Conservation (phyloP, 345 rosid genomes). For the Populus alba region DNA sequence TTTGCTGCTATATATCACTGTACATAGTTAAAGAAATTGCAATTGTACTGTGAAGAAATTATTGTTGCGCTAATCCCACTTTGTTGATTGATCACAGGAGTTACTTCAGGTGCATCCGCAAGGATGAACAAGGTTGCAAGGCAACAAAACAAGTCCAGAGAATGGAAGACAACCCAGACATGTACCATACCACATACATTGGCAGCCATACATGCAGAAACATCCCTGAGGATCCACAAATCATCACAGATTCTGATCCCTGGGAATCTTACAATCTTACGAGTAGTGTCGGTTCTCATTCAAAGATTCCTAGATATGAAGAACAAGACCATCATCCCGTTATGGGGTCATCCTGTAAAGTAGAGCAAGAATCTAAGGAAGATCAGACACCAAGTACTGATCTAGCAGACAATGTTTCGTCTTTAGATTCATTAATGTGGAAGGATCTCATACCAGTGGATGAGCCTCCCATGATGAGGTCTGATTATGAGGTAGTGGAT, state of each 20-base stretch:
- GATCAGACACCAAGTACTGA: constrained; percentile 8
- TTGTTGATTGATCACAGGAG: constrained; percentile 45
- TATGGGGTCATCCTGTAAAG: too few relatives aligned
- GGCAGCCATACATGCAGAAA: constrained; percentile 64
- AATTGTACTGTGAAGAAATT: too few relatives aligned
- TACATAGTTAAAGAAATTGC: too few relatives aligned
- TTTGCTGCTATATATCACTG: too few relatives aligned
- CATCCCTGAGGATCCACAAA: constrained; percentile 11
- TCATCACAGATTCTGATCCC: constrained; percentile 14
- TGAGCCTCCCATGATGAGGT: constrained; percentile 1
- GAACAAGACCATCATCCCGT: too few relatives aligned
- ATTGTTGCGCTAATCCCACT: not conserved
- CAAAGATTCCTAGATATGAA: not conserved
- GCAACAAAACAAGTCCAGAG: constrained; percentile 86
- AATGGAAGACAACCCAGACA: constrained; percentile 43
- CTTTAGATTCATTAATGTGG: constrained; percentile 23
- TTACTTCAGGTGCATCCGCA: constrained; percentile 81
- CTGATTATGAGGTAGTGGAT: not conserved
- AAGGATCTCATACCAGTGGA: constrained; percentile 21
- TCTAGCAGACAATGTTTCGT: constrained; percentile 7
- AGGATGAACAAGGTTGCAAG: constrained; percentile 59
- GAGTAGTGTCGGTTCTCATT: not conserved
- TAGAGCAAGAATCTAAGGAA: constrained; percentile 25
- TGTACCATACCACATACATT: constrained; percentile 49
- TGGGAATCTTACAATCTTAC: not conserved